These are phyloP conservation scores for Trapa incisa DNA, from an alignment of 345 rosid species.

Conservation along the genomic window DNA sequence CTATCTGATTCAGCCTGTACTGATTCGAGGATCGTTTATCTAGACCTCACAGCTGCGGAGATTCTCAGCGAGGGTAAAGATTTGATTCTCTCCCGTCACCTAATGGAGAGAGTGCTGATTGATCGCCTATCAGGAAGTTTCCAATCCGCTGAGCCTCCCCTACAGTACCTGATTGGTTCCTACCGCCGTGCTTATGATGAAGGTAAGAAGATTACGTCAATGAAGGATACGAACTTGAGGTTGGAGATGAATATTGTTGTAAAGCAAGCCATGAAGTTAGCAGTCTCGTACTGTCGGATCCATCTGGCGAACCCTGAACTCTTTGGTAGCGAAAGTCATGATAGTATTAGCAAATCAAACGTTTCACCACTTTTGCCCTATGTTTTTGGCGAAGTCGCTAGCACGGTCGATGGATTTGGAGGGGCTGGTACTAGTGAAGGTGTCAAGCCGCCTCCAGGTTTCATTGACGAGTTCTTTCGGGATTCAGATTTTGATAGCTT, in stretches of 20 bases:
- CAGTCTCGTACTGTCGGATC: constrained; percentile 65
- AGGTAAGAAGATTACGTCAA: constrained; percentile 57
- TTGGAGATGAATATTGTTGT: constrained; percentile 54
- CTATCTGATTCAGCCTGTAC: constrained; percentile 30
- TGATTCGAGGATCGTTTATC: constrained; percentile 47
- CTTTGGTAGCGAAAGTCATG: constrained; percentile 23
- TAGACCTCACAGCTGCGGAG: constrained; percentile 86
- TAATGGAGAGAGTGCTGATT: constrained; percentile 62
- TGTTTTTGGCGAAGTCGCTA: constrained; percentile 46
- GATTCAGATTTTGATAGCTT: constrained; percentile 75
- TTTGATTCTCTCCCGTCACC: constrained; percentile 52
- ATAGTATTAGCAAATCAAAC: constrained; percentile 16
- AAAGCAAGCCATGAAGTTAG: constrained; percentile 50
- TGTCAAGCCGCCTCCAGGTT: constrained; percentile 56
- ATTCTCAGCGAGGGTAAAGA: constrained; percentile 82
- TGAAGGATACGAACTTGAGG: constrained; percentile 67
- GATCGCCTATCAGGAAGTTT: constrained; percentile 76
- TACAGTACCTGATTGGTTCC: constrained; percentile 60
- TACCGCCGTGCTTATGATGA: constrained; percentile 75
- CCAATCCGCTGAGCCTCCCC: constrained; percentile 44
- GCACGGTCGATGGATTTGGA: constrained; percentile 53
- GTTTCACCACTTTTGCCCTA: constrained; percentile 57
- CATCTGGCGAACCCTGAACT: constrained; percentile 66
- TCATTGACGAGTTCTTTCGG: constrained; percentile 65
- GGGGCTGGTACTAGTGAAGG: constrained; percentile 23